Evolutionary conservation across 371 early-diverging fungal genomes (phyloP).

Genomic region (Lichtheimia hyalospora): DNA sequence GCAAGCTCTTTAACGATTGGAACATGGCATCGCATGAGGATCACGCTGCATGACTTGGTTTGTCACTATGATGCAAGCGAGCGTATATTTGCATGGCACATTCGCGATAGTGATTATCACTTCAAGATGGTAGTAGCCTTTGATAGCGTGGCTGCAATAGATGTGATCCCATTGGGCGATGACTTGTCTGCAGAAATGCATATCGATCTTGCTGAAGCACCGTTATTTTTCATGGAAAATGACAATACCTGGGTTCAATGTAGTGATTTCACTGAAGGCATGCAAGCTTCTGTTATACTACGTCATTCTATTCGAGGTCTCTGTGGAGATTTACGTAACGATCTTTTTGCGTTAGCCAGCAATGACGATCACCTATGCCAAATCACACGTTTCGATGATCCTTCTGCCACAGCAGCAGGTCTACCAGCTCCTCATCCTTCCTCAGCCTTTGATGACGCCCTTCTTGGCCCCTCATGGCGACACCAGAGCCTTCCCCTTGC

Average conservation of each 20-base stretch:
- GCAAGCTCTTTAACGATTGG: slow-evolving; percentile 52
- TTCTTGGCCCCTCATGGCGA: slow-evolving; percentile 20
- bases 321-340: slow-evolving; percentile 52
- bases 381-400: slow-evolving; percentile 28
- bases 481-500: slow-evolving; percentile 38
- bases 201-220: slow-evolving; percentile 59
- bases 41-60: slow-evolving; percentile 56
- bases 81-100: slow-evolving; percentile 70
- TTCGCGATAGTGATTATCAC: slow-evolving; percentile 63
- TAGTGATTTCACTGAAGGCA: slow-evolving; percentile 78
- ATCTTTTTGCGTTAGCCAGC: slow-evolving; percentile 35
- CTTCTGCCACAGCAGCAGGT: slow-evolving; percentile 2
- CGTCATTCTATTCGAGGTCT: slow-evolving; percentile 67
- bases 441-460: slow-evolving; percentile 1
- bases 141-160: slow-evolving; percentile 32
- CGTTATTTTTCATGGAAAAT: slow-evolving; percentile 66
- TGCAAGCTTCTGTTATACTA: slow-evolving; percentile 66
- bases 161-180: slow-evolving; percentile 34
- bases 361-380: slow-evolving; percentile 35
- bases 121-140: slow-evolving; percentile 69
- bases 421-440: not conserved
- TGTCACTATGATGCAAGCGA: slow-evolving; percentile 57
- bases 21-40: slow-evolving; percentile 77
- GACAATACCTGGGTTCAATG: slow-evolving; percentile 63
- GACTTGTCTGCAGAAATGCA: slow-evolving; percentile 53